Base-by-base conservation (phyloP, 2,329 filamentous ascomycete species). In the Sporothrix sp. region DNA sequence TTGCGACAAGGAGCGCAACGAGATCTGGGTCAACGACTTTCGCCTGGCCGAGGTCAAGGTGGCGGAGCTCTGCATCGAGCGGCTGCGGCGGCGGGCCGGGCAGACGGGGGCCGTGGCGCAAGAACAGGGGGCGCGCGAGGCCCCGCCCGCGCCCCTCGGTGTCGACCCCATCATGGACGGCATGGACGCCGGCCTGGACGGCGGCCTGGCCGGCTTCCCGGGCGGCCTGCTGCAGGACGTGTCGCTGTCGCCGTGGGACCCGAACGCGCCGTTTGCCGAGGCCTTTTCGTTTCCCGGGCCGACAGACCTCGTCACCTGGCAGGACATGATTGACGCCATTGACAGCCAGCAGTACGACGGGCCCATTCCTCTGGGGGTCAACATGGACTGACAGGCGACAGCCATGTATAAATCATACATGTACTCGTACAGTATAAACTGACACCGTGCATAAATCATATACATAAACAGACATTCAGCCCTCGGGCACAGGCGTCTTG, bases 21-120 rank as follows among this genome's bases (percentile, higher is more conserved):
- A 71, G 33, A 58, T 62, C 4, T 69, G 68, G 66, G 48, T 65
- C 25, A 69, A 68, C 50, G 65, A 69, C 52, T 68, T 70, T 51
- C 65, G 62, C 5, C 58, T 68, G 1, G 66, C 66, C 1, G 68
- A 70, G 55, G 64, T 71, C 13, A 68, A 68, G 50, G 65, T 70
- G 0, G 62, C 69, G 30, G 68, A 71, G 57, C 58, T 71, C 8
- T 70, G 67, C 55, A 66, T 70, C 43, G 48, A 47, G 23, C 8
- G 44, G 21, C 20, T 47, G 33, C 14, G 44, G 9, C 23, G 44
- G 10, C 7, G 44, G 30, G 32, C 44, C 4, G 38, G 38, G 2
- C 38, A 27, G 3, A n/a, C n/a, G n/a, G n/a, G n/a, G n/a, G n/a
- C n/a, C n/a, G n/a, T n/a, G n/a, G n/a, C n/a, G n/a, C n/a, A n/a